A percentile compares a stretch with the other conserved stretches of the same genome.
Evolutionary conservation across 306 rosid species (phyloP).

Genomic region (Gillenia trifoliata): DNA sequence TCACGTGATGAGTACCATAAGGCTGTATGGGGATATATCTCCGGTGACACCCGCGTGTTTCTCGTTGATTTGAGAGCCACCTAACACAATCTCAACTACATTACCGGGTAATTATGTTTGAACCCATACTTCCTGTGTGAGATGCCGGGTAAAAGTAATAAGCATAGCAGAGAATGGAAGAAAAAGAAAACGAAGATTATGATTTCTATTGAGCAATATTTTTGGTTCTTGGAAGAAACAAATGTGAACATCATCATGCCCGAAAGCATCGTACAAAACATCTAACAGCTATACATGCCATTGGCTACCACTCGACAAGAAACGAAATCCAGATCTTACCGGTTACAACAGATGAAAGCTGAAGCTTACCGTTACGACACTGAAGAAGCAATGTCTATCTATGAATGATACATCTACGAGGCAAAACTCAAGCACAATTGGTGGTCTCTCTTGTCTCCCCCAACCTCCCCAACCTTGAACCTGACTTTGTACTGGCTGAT

Average conservation of each 20-base stretch:
- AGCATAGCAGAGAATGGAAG: not conserved
- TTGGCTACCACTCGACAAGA: slow-evolving; percentile 10
- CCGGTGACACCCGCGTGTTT: not conserved
- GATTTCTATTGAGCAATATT: not conserved
- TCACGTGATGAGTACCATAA: no score
- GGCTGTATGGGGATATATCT: not conserved
- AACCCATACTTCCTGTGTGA: not conserved
- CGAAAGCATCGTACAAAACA: slow-evolving; percentile 5
- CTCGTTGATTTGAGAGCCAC: not conserved
- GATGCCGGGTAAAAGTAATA: not conserved
- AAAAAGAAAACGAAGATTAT: not conserved
- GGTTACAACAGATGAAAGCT: slow-evolving; percentile 14
- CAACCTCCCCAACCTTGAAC: slow-evolving; percentile 99
- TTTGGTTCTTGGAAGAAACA: not conserved
- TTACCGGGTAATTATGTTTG: not conserved
- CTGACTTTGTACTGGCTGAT: slow-evolving; percentile 89
- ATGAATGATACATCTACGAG: slow-evolving; percentile 55
- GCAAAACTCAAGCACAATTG: slow-evolving; percentile 72
- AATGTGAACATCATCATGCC: not conserved
- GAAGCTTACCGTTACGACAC: not conserved
- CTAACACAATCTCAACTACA: not conserved
- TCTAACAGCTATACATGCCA: not conserved
- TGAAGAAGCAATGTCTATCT: slow-evolving; percentile 14
- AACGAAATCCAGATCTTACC: slow-evolving; percentile 22
- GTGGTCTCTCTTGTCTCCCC: slow-evolving; percentile 88